Evolutionary conservation across 345 rosid species (phyloP), one percentile per base, ranked within the genome.

Genomic region (Noccaea bulbosa): DNA sequence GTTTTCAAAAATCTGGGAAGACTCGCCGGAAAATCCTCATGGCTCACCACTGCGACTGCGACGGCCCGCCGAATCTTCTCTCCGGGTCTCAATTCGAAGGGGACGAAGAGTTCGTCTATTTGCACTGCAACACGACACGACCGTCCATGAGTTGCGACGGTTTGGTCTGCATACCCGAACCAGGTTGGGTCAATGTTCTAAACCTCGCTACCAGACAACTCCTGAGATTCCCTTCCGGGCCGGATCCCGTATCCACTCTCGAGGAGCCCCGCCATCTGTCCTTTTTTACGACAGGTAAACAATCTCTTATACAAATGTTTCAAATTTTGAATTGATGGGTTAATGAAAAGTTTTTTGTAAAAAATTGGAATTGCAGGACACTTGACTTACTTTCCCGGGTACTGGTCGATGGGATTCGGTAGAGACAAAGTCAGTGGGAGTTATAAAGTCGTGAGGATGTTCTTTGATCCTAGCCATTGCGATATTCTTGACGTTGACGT

Each of bases 351-450:
- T 45, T n/a, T n/a, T n/a, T n/a, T n/a, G n/a, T n/a, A n/a, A n/a
- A n/a, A n/a, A n/a, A n/a, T n/a, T 45, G 14, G 7, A 45, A 45
- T 3, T 1, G 6, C 54, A 62, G 67, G 54, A 10, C 4, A 11
- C 5, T 10, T n/a, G 43, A 20, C 5, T 5, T 16, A 16, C n/a
- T 16, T 5, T 16, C 45, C 44, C 15, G 46, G 16, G 4, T 1
- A 20, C 5, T 17, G 49, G 65, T 16, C 53, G 1, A 62, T 62
- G 53, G 67, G 67, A 44, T 62, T 62, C 14, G 67, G 67, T 9
- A 62, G 24, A n/a, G 67, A 62, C 22, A 7, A 32, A 32, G 67
- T 62, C 33, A 62, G 0, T 0, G 67, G 67, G 6, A 32, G 51
- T 0, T 62, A 62, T 15, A 62, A 62, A 30, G 53, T 62, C 2